These are phyloP conservation scores for Canariomyces notabilis DNA, from an alignment of 2,329 filamentous ascomycete species.

Conservation along the genomic window DNA sequence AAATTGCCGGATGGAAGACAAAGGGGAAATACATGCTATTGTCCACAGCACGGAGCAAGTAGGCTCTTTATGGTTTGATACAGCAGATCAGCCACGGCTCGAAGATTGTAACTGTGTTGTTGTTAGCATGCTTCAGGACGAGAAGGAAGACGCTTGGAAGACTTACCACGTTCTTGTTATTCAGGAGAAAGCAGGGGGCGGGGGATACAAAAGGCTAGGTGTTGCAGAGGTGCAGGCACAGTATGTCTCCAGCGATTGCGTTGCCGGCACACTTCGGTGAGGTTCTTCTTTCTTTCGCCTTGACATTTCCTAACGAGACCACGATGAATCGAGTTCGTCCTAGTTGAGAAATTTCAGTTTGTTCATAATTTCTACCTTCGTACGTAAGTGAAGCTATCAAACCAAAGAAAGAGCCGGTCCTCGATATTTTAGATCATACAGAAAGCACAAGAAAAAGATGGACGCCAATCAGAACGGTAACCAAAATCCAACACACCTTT, in stretches of 20 bases:
- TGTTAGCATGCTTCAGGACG: neutral
- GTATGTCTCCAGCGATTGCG: slow-evolving; percentile 5
- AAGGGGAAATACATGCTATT: slow-evolving; percentile 4
- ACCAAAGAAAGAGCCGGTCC: too few relatives aligned
- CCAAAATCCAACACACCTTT: too few relatives aligned
- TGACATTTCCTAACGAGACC: too few relatives aligned
- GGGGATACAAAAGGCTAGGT: slow-evolving; percentile 11
- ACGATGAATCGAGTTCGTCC: too few relatives aligned
- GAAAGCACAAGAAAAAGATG: too few relatives aligned
- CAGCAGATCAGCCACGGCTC: slow-evolving; percentile 5
- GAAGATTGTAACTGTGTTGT: slow-evolving; percentile 6
- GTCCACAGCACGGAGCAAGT: slow-evolving; percentile 7
- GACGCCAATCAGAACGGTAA: too few relatives aligned
- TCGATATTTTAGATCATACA: too few relatives aligned
- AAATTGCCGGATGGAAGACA: slow-evolving; percentile 1
- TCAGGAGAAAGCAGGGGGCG: neutral
- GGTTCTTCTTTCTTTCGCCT: too few relatives aligned
- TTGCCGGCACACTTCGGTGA: too few relatives aligned
- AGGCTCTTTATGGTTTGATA: slow-evolving; percentile 9
- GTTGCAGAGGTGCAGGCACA: slow-evolving; percentile 8
- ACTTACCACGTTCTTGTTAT: slow-evolving; percentile 8
- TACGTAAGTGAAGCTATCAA: too few relatives aligned
- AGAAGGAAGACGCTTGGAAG: slow-evolving; percentile 6
- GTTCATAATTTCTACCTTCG: too few relatives aligned
- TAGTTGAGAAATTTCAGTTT: too few relatives aligned